Evolutionary conservation across 805 yeast species (phyloP), one percentile per base, ranked within the genome.

Genomic region (Myxozyma vanderwaltii): DNA sequence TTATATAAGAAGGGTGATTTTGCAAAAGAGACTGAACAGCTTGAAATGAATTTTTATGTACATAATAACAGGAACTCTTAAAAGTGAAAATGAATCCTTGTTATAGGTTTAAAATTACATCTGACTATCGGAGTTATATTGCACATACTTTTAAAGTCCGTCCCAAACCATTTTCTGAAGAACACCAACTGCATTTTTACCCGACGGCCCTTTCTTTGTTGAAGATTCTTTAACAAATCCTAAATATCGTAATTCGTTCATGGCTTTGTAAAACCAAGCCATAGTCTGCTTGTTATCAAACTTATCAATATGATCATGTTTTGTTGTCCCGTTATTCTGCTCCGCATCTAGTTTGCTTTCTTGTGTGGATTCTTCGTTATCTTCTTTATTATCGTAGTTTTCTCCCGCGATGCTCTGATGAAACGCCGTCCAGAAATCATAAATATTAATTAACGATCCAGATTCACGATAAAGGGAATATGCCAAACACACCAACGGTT

Each of bases 361-460:
- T n/a, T n/a, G n/a, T n/a, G n/a, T n/a, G n/a, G n/a, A n/a, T n/a
- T n/a, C n/a, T n/a, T 13, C 27, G 13, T 33, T 17, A 21, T 24
- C 27, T 24, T 38, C 31, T 26, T 19, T 54, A 23, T 23, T 24
- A 15, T 40, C 33, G 36, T 41, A 31, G 7, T 17, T 12, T 23
- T 31, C 24, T n/a, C 47, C 36, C 12, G 47, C 10, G 10, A 51
- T 23, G 17, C 26, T 29, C 27, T 61, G 60, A 31, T 49, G 53
- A 39, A 64, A 64, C n/a, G 67, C 67, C 17, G 15, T 35, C 59
- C 56, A 64, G 38, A 46, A 64, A 27, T 64, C 67, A 39, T 51
- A 56, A n/a, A 52, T 23, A 29, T 64, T 64, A 21, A 64, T 52
- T 23, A 56, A 33, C 21, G 53, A 23, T 6, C 63, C 63, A 6